Evolutionary conservation across 345 rosid species (phyloP), one percentile per base, ranked within the genome.

Genomic region (Rhodamnia argentea): DNA sequence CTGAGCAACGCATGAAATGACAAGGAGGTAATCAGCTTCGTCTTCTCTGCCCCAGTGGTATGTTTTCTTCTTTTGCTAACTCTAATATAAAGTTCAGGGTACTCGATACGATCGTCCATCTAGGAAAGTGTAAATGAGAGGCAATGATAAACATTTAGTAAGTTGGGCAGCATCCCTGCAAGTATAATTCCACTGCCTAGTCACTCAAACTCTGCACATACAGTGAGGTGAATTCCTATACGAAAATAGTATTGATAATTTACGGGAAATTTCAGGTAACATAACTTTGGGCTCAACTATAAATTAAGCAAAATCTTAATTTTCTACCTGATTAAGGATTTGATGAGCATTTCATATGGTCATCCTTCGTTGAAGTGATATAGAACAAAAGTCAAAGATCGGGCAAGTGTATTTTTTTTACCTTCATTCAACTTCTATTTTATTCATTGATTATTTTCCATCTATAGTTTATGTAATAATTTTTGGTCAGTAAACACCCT

Each of bases 21-120:
- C 93, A 95, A 88, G 52, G 91, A 89, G 84, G 91, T 90, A 86
- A 93, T 89, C 84, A 74, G 57, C 88, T 88, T 88, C 18, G 92
- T 84, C 92, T 92, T 91, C 85, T 93, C 95, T 83, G 89, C 88
- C 56, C 95, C 94, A 90, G 90, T 85, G 11, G 89, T 87, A 89
- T 89, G 91, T 86, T 87, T 94, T 88, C 97, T 91, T 86, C 89
- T 90, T 88, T 92, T 93, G 42, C 89, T 86, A 40, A 96, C 95
- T 42, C 98, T 95, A 23, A 96, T 90, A 87, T 90, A 95, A 47
- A 91, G 86, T 64, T 93, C 93, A 76, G 85, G 64, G 55, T 32
- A 83, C 85, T 83, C 91, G 26, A 88, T 40, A 27, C 29, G 88
- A 87, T 92, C 87, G 53, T 74, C 94, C 89, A 94, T 50, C 98